Base-by-base conservation (phyloP, 768 basidiomycete species). In the Kwoniella dejecticola region DNA sequence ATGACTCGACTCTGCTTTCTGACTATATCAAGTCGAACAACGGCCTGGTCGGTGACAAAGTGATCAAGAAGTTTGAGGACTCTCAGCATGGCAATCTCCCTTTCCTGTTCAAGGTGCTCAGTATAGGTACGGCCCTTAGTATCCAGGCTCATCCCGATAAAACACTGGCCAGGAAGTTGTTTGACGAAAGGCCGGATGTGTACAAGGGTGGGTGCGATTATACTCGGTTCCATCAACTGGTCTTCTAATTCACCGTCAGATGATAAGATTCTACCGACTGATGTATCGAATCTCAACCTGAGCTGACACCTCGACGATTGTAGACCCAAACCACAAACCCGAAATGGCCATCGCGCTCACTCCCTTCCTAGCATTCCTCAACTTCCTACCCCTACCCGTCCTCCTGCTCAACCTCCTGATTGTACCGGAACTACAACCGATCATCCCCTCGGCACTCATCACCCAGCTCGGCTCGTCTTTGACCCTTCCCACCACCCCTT, bases 331-430 rank as follows among this genome's bases (percentile, higher is more conserved):
- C 75, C 96, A 99, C 72, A 99, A 99, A 79, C 96, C 96, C 2
- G 96, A 99, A 78, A 95, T 99, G 91, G 92, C 94, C n/a, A 83
- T 99, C 36, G 96, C 96, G 0, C 80, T 99, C 62, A 94, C 94
- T 0, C 85, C 87, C 13, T 98, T 98, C 82, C 82, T 82, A 38
- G 96, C 90, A 1, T 82, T 98, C 72, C 95, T 94, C 75, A 95
- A 95, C 42, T 99, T 98, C 81, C 85, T 88, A 17, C 95, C 95
- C 4, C 84, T 92, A 1, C 72, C 82, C 0, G 80, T 84, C 48
- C 90, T 99, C 75, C 86, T 87, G 17, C 77, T 81, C 17, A 84
- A 85, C 80, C 83, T 99, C 63, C 71, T 78, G 33, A 74, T 78
- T 44, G 88, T 90, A 0, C 88, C 90, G 44, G 95, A 99, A 75